phyloP scores from a whole-genome alignment of 2,329 filamentous ascomycete genomes.

The Ceratocystiopsis minuta region DNA sequence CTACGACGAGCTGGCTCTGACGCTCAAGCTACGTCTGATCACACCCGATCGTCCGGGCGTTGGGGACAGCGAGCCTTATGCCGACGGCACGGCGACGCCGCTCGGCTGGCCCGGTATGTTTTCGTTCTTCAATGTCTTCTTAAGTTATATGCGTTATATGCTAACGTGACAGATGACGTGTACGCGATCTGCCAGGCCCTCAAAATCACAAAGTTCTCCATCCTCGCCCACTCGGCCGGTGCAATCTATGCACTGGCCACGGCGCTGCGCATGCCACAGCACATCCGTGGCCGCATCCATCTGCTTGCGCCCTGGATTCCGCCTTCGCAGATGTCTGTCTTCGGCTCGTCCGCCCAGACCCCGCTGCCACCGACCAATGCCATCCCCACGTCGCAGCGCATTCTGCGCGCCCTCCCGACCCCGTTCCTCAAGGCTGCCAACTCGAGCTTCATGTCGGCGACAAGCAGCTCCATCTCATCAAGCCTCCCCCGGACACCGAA shows the following conservation, averaged over 20 bases:
- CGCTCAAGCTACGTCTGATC: constrained; percentile 74
- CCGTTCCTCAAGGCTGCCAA: constrained; percentile 88
- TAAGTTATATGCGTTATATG: background rate
- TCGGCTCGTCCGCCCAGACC: constrained; percentile 50
- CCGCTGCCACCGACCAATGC: constrained; percentile 59
- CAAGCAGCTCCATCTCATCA: constrained; percentile 68
- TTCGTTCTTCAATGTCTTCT: constrained; percentile 3
- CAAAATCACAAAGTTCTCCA: constrained; percentile 88
- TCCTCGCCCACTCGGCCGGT: constrained; percentile 87
- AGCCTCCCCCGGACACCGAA: constrained; percentile 51
- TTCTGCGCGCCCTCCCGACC: constrained; percentile 75
- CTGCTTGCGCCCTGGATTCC: constrained; percentile 94
- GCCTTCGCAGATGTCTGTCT: constrained; percentile 74
- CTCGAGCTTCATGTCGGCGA: constrained; percentile 84
- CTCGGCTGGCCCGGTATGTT: constrained; percentile 78
- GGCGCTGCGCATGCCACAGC: constrained; percentile 84
- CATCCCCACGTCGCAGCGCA: constrained; percentile 78
- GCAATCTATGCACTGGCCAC: constrained; percentile 97
- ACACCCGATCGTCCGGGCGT: constrained; percentile 89
- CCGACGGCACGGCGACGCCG: constrained; percentile 67
- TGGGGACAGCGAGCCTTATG: constrained; percentile 74
- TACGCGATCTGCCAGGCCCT: constrained; percentile 83
- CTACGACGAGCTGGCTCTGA: constrained; percentile 85
- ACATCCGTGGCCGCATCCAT: constrained; percentile 86
- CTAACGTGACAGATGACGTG: constrained; percentile 44